Percentiles rank a stretch among this genome's conserved stretches.
Evolutionary conservation across 2,329 filamentous ascomycete genomes (phyloP).

Genomic region (Penicillium freii): DNA sequence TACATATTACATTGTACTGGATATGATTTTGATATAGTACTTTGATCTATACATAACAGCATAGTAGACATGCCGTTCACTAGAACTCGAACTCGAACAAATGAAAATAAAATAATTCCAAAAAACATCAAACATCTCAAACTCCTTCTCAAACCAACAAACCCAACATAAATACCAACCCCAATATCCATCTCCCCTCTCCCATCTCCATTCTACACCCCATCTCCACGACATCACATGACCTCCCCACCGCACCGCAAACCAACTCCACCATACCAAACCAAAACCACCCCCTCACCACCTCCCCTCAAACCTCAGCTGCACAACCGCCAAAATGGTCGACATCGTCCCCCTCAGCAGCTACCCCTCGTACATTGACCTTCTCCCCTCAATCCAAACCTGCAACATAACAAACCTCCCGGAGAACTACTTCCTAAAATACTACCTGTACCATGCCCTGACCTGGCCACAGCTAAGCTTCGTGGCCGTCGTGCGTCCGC

Average conservation of each 20-base stretch:
- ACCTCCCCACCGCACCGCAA: constrained; percentile 7
- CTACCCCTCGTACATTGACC: constrained; percentile 67
- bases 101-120: neutral
- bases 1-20: neutral
- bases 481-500: constrained; percentile 88
- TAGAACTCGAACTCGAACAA: neutral
- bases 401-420: constrained; percentile 98
- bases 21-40: constrained; percentile 1
- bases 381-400: constrained; percentile 85
- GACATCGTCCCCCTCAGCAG: constrained; percentile 50
- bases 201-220: neutral
- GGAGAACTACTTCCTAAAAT: constrained; percentile 99
- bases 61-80: neutral
- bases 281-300: neutral
- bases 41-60: neutral
- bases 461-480: constrained; percentile 97
- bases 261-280: neutral
- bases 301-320: too few species aligned
- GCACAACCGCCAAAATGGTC: constrained; percentile 41
- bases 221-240: constrained; percentile 8
- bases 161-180: neutral
- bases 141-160: neutral
- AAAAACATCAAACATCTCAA: neutral
- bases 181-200: neutral
- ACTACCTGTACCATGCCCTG: constrained; percentile 98